These are phyloP conservation scores for Colletotrichum sp. DNA, from an alignment of 2,329 filamentous ascomycete genomes.

Conservation along the genomic window DNA sequence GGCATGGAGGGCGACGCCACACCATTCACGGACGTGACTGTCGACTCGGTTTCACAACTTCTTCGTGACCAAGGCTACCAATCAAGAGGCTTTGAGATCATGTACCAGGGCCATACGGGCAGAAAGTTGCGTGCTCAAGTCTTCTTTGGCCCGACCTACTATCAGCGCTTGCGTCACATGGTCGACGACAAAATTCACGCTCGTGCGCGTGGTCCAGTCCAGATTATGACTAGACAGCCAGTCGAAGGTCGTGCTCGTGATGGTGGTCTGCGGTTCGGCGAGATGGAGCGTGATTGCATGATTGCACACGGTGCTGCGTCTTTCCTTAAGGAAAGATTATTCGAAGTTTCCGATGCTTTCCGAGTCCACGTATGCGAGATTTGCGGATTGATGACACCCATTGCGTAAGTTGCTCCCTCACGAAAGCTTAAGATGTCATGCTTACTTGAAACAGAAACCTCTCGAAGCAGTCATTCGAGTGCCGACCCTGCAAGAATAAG, in stretches of 20 bases:
- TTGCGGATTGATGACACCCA: constrained; percentile 97
- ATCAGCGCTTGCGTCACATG: constrained; percentile 98
- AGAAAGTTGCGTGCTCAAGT: constrained; percentile 92
- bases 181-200: constrained; percentile 99
- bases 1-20: constrained; percentile 97
- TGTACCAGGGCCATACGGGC: constrained; percentile 99
- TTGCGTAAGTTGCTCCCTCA: constrained; percentile 76
- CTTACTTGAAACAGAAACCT: constrained; percentile 71
- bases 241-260: constrained; percentile 98
- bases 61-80: constrained; percentile 92
- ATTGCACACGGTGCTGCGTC: constrained; percentile 98
- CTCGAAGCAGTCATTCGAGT: constrained; percentile 95
- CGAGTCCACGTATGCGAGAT: constrained; percentile 98
- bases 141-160: constrained; percentile 98
- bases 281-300: constrained; percentile 99
- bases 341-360: constrained; percentile 98
- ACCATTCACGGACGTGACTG: constrained; percentile 96
- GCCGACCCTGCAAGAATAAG: constrained; percentile 98
- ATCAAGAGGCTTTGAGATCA: constrained; percentile 94
- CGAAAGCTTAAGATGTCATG: not conserved
- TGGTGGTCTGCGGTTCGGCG: constrained; percentile 98
- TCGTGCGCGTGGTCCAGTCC: constrained; percentile 93
- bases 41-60: constrained; percentile 88
- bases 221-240: constrained; percentile 96
- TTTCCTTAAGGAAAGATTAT: constrained; percentile 96